A percentile compares a stretch with the other conserved stretches of the same genome.
These are phyloP conservation scores for Puccinia polysora DNA, from an alignment of 1,284 basidiomycete species.

Conservation along the genomic window DNA sequence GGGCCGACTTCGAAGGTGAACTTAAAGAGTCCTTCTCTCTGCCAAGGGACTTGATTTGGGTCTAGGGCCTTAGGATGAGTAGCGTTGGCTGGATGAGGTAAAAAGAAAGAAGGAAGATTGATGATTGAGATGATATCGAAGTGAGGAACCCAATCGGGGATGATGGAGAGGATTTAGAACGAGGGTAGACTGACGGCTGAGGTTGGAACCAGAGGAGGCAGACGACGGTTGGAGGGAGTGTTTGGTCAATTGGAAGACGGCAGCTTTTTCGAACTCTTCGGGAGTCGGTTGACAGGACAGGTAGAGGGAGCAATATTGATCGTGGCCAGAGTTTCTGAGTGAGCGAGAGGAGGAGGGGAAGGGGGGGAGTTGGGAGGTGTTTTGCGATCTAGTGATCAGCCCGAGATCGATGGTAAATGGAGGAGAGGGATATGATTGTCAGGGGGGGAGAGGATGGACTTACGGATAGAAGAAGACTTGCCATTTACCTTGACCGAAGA, in stretches of 20 bases:
- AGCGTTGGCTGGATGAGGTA: conserved; percentile 31
- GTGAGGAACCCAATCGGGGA: not conserved
- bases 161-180: not conserved
- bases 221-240: not conserved
- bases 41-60: conserved; percentile 47
- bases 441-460: not conserved
- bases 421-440: not conserved
- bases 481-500: conserved; percentile 49
- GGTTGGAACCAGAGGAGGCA: conserved; percentile 3
- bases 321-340: conserved; percentile 29
- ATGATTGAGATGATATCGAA: conserved; percentile 1
- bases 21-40: conserved; percentile 49
- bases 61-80: conserved; percentile 16
- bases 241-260: conserved; percentile 37
- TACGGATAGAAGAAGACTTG: conserved; percentile 51
- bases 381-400: not conserved
- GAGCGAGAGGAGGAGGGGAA: not conserved
- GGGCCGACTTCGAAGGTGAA: conserved; percentile 50
- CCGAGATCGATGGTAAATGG: not conserved
- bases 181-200: conserved; percentile 3
- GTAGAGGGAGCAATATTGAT: conserved; percentile 50
- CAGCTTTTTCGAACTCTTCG: conserved; percentile 49
- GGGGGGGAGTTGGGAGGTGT: not conserved
- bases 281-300: conserved; percentile 51
- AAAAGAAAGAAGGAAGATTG: not conserved